These are phyloP conservation scores for Bryopsis sp. DNA, from an alignment of 139 green algal species.

Conservation along the genomic window DNA sequence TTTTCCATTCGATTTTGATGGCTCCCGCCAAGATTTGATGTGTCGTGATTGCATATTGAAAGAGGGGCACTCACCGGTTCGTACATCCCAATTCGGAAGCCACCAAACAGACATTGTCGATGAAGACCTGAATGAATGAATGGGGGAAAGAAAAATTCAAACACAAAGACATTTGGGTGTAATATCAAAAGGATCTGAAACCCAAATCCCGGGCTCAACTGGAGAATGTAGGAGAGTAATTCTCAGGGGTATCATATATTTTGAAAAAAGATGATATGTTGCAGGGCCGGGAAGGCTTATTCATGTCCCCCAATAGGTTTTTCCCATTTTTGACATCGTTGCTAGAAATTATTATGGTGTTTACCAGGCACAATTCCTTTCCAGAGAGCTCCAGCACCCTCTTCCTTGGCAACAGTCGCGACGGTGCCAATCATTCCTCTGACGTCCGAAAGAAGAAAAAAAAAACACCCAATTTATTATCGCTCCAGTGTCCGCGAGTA, in stretches of 20 bases:
- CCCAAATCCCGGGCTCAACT: no score
- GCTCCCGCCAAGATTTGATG: neutral
- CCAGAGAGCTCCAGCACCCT: slow-evolving; percentile 83
- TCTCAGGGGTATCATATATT: no score
- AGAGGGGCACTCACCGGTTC: slow-evolving; percentile 65
- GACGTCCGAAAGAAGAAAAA: neutral
- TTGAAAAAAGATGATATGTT: no score
- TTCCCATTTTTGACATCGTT: no score
- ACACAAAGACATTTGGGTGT: no score
- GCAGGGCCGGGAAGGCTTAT: no score
- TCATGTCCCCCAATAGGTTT: no score
- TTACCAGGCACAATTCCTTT: slow-evolving; percentile 83
- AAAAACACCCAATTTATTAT: neutral
- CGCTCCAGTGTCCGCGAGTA: neutral
- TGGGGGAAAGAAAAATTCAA: no score
- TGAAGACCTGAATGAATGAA: slow-evolving; percentile 64
- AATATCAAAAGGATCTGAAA: no score
- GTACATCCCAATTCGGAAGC: slow-evolving; percentile 94
- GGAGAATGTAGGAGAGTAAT: no score
- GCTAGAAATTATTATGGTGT: no score
- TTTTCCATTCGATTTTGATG: neutral
- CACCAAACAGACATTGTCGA: slow-evolving; percentile 89
- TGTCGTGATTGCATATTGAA: neutral
- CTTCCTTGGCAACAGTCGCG: slow-evolving; percentile 79
- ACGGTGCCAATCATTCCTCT: slow-evolving; percentile 87